Evolutionary conservation across 2,329 filamentous ascomycete species (phyloP).

Genomic region (Aspergillus niger): DNA sequence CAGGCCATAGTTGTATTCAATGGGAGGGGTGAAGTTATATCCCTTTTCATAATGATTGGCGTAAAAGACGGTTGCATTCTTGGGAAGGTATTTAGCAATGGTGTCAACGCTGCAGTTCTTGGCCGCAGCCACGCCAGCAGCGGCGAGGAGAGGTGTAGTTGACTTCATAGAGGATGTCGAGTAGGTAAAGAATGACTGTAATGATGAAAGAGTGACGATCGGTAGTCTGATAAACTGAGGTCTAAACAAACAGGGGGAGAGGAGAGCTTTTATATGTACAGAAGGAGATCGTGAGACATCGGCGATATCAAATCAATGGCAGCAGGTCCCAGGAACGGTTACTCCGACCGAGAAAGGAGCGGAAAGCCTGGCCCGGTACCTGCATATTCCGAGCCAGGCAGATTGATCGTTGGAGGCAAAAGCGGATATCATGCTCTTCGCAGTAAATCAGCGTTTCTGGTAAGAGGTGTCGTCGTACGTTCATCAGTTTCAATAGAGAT

Average conservation of each 20-base stretch:
- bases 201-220: not conserved
- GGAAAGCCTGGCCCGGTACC: not conserved
- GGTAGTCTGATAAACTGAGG: not conserved
- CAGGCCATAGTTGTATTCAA: constrained; percentile 6
- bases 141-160: not conserved
- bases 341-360: not conserved
- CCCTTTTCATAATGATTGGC: constrained; percentile 6
- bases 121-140: constrained; percentile 3
- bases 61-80: constrained; percentile 4
- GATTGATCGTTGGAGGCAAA: not conserved
- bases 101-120: constrained; percentile 7
- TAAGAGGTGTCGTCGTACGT: not conserved
- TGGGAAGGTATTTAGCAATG: constrained; percentile 1
- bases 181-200: not conserved
- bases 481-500: not conserved
- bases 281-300: not conserved
- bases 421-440: not conserved
- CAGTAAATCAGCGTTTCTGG: not conserved
- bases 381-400: not conserved
- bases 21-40: constrained; percentile 5
- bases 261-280: not conserved
- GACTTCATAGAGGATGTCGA: not conserved
- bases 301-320: not conserved
- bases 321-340: not conserved
- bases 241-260: not conserved